These are phyloP conservation scores for Gentiana dahurica DNA, from an alignment of 257 asterid species.

Conservation along the genomic window DNA sequence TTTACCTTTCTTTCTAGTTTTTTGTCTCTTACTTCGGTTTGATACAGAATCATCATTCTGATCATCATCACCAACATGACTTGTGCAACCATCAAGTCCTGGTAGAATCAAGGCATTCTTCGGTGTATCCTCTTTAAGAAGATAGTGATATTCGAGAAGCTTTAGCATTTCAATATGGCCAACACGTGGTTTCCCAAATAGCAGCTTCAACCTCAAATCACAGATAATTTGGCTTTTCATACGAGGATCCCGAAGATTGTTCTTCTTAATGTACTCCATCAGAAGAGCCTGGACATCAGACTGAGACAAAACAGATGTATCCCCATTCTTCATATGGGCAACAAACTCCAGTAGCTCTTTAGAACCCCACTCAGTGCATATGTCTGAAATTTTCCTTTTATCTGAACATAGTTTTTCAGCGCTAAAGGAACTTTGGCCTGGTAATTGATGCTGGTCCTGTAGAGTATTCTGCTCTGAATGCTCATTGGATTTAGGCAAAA, in stretches of 20 bases:
- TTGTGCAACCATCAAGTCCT: slow-evolving; percentile 39
- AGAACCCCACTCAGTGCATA: slow-evolving; percentile 54
- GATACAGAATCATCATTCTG: slow-evolving; percentile 19
- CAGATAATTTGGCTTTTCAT: slow-evolving; percentile 63
- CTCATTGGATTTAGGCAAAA: slow-evolving; percentile 1
- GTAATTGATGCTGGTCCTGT: slow-evolving; percentile 11
- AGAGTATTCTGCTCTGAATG: slow-evolving; percentile 26
- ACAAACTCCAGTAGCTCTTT: slow-evolving; percentile 71
- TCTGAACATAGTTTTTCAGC: slow-evolving; percentile 21
- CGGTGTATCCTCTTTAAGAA: slow-evolving; percentile 38
- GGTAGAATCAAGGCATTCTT: slow-evolving; percentile 43
- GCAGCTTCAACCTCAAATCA: slow-evolving; percentile 55
- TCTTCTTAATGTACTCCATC: slow-evolving; percentile 54
- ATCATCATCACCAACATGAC: slow-evolving; percentile 25
- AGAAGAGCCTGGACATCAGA: slow-evolving; percentile 55
- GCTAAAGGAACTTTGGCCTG: slow-evolving; percentile 4
- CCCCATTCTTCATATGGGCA: slow-evolving; percentile 66
- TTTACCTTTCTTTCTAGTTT: slow-evolving; percentile 44
- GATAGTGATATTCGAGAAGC: slow-evolving; percentile 75
- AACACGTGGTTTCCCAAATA: slow-evolving; percentile 66
- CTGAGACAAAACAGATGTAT: slow-evolving; percentile 50
- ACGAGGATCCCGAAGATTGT: slow-evolving; percentile 70
- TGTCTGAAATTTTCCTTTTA: slow-evolving; percentile 9
- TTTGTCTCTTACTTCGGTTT: slow-evolving; percentile 43
- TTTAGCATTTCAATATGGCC: slow-evolving; percentile 74